Conservation (phyloP, 2,329 filamentous ascomycete genomes). For the Penicillium freii region DNA sequence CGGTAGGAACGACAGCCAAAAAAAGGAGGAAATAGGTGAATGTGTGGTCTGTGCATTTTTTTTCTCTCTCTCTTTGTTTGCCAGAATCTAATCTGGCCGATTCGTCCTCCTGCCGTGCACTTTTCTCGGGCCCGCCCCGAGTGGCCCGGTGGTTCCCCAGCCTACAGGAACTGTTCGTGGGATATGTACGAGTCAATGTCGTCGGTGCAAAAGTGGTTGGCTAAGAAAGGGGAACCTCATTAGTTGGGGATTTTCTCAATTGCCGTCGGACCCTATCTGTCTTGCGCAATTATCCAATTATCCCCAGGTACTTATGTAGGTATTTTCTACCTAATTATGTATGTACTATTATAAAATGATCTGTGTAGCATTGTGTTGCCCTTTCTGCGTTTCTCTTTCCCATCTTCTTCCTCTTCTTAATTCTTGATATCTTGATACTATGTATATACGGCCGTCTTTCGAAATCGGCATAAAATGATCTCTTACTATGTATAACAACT, state of each 20-base stretch:
- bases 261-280: not conserved
- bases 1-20: not conserved
- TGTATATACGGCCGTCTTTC: not conserved
- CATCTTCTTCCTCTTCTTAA: not conserved
- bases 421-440: not conserved
- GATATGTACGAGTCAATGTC: no score
- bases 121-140: not conserved
- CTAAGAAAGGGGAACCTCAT: not conserved
- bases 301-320: not conserved
- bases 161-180: no score
- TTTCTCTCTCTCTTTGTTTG: not conserved
- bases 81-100: not conserved
- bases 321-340: not conserved
- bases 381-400: not conserved
- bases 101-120: not conserved
- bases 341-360: not conserved
- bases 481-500: not conserved
- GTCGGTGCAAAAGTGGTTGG: no score
- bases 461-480: not conserved
- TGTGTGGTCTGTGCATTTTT: not conserved
- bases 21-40: not conserved
- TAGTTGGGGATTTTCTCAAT: not conserved
- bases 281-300: no score
- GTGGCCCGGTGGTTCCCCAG: not conserved
- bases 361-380: not conserved